phyloP scores from a whole-genome alignment of 2,329 filamentous ascomycete species.

The Tolypocladium ovalisporum region DNA sequence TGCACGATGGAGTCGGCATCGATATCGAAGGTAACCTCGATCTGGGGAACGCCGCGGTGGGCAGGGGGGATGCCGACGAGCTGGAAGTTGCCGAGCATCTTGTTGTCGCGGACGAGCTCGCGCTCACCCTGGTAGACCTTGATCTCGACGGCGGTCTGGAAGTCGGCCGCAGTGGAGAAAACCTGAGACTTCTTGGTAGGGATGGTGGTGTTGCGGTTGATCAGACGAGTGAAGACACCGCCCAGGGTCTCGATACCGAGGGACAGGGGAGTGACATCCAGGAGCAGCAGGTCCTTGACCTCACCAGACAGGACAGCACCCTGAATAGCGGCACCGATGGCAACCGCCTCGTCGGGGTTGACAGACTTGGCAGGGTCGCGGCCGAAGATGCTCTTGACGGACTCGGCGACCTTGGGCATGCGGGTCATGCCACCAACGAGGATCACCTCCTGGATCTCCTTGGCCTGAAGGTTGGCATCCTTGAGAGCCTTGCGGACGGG shows the following conservation, averaged over 20 bases:
- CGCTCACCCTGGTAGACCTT: conserved; percentile 99
- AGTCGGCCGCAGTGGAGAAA: conserved; percentile 95
- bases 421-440: conserved; percentile 98
- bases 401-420: conserved; percentile 97
- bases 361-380: conserved; percentile 96
- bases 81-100: conserved; percentile 98
- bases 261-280: conserved; percentile 91
- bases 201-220: conserved; percentile 98
- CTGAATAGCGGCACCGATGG: conserved; percentile 94
- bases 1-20: conserved; percentile 97
- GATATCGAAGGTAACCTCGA: conserved; percentile 98
- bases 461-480: conserved; percentile 82
- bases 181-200: conserved; percentile 98
- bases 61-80: conserved; percentile 93
- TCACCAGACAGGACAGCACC: conserved; percentile 94
- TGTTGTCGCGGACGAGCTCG: conserved; percentile 98
- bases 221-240: conserved; percentile 94
- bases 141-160: conserved; percentile 98
- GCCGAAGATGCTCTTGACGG: conserved; percentile 93
- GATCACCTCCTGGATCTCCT: conserved; percentile 96
- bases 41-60: conserved; percentile 89
- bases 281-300: conserved; percentile 88
- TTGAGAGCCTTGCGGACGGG: conserved; percentile 95
- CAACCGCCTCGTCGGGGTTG: conserved; percentile 96
- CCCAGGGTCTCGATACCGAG: conserved; percentile 98